These are phyloP conservation scores for Udeniomyces megalosporus DNA, from an alignment of 768 basidiomycete species.

Conservation along the genomic window DNA sequence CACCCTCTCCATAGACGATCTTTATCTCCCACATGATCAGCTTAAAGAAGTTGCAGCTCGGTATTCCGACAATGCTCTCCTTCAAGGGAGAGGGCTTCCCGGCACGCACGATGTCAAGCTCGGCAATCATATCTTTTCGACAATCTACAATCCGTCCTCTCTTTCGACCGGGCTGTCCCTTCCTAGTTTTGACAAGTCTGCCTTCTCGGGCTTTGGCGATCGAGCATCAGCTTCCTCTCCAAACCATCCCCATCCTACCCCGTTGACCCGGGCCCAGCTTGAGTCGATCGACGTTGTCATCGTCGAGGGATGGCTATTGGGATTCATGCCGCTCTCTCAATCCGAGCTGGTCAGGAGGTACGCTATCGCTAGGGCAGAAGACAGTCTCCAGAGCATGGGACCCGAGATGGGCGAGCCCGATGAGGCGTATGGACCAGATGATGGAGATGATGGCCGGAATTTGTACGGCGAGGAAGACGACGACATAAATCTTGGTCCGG, in stretches of 20 bases:
- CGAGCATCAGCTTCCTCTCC: neutral
- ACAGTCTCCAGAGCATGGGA: neutral
- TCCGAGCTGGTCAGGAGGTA: slow-evolving; percentile 43
- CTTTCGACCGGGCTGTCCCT: neutral
- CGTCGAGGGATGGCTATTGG: slow-evolving; percentile 91
- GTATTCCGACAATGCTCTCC: slow-evolving; percentile 15
- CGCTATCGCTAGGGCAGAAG: slow-evolving; percentile 9
- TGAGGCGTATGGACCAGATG: neutral
- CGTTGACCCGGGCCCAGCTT: slow-evolving; percentile 58
- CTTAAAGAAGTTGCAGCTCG: slow-evolving; percentile 7
- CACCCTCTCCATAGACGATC: slow-evolving; percentile 18
- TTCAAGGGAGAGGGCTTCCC: slow-evolving; percentile 19
- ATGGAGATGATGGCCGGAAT: too few relatives aligned
- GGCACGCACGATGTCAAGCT: slow-evolving; percentile 19
- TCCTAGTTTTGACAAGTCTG: neutral
- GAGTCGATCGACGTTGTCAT: slow-evolving; percentile 81
- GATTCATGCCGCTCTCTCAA: slow-evolving; percentile 50
- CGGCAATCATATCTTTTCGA: neutral
- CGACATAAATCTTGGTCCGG: neutral
- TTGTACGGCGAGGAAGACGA: neutral
- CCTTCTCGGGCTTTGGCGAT: neutral
- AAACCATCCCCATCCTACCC: neutral
- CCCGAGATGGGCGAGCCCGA: neutral
- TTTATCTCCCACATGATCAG: slow-evolving; percentile 16
- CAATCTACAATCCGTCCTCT: neutral